Evolutionary conservation across 495 filamentous ascomycete species (phyloP).

Genomic region (Hyaloscypha finlandica): DNA sequence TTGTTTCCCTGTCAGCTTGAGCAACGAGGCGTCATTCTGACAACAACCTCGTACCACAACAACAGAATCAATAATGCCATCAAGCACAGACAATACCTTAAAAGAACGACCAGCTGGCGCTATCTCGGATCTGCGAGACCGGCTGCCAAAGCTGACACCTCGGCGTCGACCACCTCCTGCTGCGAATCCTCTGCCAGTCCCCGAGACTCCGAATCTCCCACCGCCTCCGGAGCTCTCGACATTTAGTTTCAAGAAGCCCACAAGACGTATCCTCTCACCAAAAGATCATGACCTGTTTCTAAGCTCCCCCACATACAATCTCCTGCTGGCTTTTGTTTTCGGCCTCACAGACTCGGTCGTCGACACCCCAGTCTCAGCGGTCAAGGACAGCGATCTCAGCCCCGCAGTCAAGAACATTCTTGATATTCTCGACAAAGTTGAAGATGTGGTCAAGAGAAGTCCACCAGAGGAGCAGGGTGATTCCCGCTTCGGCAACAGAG

Average conservation of each 20-base stretch:
- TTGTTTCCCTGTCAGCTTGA: not conserved
- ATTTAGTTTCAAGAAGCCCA: constrained; percentile 64
- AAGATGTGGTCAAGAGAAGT: constrained; percentile 59
- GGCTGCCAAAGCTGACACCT: constrained; percentile 69
- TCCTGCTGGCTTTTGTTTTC: constrained; percentile 84
- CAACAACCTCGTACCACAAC: not conserved
- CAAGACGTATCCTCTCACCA: constrained; percentile 74
- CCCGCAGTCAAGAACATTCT: constrained; percentile 64
- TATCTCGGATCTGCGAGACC: constrained; percentile 61
- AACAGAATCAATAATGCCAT: constrained; percentile 23
- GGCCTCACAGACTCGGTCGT: constrained; percentile 79
- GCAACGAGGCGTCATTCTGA: not conserved
- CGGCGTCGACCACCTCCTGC: constrained; percentile 55
- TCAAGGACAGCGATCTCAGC: constrained; percentile 55
- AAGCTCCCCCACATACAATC: constrained; percentile 71
- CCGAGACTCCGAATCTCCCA: constrained; percentile 71
- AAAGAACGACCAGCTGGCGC: constrained; percentile 27
- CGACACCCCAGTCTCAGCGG: constrained; percentile 70
- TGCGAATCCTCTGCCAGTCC: constrained; percentile 62
- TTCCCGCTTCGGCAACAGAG: constrained; percentile 91
- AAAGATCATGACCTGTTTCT: constrained; percentile 83
- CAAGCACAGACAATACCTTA: constrained; percentile 16
- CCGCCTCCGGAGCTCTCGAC: constrained; percentile 65
- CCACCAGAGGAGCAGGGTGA: constrained; percentile 84
- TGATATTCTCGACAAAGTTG: constrained; percentile 67